A percentile compares a stretch with the other conserved stretches of the same genome.
phyloP scores from a whole-genome alignment of 2,329 filamentous ascomycete genomes.

The Colletotrichum echinochloae region DNA sequence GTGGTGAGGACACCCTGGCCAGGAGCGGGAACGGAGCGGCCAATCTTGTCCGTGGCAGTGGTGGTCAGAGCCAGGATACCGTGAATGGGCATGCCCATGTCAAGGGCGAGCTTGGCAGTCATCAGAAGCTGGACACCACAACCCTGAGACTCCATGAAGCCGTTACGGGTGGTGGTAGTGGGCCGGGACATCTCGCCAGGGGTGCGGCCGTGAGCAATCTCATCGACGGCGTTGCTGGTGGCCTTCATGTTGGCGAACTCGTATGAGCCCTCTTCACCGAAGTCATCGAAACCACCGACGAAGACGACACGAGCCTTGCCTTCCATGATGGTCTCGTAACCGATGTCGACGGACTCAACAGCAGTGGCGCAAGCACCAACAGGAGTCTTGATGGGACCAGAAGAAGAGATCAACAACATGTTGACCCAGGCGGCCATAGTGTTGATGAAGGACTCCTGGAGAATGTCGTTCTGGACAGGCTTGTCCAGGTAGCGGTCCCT shows the following conservation, averaged over 20 bases:
- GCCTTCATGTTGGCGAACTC: conserved; percentile 99
- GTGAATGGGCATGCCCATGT: conserved; percentile 99
- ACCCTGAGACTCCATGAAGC: conserved; percentile 99
- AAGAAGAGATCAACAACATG: conserved; percentile 97
- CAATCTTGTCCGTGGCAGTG: conserved; percentile 99
- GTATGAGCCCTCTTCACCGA: conserved; percentile 98
- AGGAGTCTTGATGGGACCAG: conserved; percentile 97
- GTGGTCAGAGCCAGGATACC: conserved; percentile 93
- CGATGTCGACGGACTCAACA: conserved; percentile 96
- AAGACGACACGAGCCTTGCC: conserved; percentile 98
- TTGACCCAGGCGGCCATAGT: conserved; percentile 99
- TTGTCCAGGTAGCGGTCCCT: conserved; percentile 97
- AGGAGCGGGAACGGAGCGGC: conserved; percentile 94
- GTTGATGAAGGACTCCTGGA: conserved; percentile 99
- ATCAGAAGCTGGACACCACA: conserved; percentile 99
- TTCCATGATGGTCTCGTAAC: conserved; percentile 98
- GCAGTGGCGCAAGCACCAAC: conserved; percentile 97
- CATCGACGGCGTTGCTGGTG: conserved; percentile 96
- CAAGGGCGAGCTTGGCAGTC: conserved; percentile 93
- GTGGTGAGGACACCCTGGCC: conserved; percentile 97
- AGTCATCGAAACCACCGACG: conserved; percentile 98
- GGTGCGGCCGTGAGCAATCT: conserved; percentile 94
- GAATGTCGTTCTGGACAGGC: conserved; percentile 97
- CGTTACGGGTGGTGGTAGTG: conserved; percentile 94
- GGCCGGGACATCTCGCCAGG: conserved; percentile 98